Evolutionary conservation across 148 eudicot species (phyloP), one percentile per base, ranked within the genome.

Genomic region (Rhododendron mucronatum): DNA sequence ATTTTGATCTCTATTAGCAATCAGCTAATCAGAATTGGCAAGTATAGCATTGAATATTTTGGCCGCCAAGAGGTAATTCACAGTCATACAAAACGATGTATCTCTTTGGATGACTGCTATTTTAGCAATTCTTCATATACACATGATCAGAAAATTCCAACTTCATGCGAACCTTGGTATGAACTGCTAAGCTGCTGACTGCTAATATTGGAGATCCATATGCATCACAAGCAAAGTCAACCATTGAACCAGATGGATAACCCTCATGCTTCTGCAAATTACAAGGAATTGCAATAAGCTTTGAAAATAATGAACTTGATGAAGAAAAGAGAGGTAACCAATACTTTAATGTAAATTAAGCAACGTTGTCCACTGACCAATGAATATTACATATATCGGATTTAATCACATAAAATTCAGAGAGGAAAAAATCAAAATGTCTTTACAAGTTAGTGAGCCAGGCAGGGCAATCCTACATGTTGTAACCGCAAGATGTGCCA

Each of bases 181-280:
- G 99, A 87, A 94, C 98, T 74, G 99, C 99, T 87, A 97, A 90
- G 92, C 93, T 92, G 91, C 98, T 97, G 88, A 97, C 91, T 41
- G 99, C 98, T 88, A 97, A 91, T 86, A 97, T 90, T 81, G 99
- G 99, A 85, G 93, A 91, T 86, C 99, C 99, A 89, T 91, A 85
- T 9, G 90, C 93, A 91, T 94, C 98, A 90, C 98, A 95, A 69
- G 98, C 96, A 89, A 93, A 94, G 89, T 97, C 99, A 20, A 95
- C 94, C 98, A 97, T 94, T 81, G 99, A 97, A 26, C 95, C 98
- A 82, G 98, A 97, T 39, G 98, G 98, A 86, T 97, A 95, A 51
- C 96, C 98, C 84, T 93, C 95, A 75, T 92, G 88, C 89, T 97
- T 97, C 99, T 97, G 95, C 83, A 65, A 30, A 48, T 10, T 44